Evolutionary conservation across 176 grass and related monocot genomes (phyloP).

Genomic region (Rhynchospora tenuis): DNA sequence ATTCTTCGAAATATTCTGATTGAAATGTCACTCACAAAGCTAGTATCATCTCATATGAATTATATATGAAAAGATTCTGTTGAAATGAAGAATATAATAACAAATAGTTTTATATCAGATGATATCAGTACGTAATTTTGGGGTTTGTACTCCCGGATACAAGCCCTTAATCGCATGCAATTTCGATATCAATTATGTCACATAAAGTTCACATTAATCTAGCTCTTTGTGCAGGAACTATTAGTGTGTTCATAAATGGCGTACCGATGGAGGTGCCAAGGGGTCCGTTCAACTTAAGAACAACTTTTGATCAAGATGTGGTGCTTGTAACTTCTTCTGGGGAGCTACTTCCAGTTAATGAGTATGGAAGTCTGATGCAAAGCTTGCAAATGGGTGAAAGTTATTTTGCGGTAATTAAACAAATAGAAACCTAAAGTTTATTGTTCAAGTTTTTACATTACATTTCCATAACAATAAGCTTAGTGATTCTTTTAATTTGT

Average conservation of each 20-base stretch:
- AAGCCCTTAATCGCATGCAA: neutral
- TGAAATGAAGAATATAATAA: neutral
- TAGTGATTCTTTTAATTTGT: neutral
- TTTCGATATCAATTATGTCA: neutral
- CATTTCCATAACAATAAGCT: neutral
- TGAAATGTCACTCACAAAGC: too few relatives aligned
- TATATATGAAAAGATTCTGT: neutral
- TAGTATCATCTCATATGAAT: neutral
- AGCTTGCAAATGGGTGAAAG: slow-evolving; percentile 90
- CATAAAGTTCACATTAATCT: neutral
- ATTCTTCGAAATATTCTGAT: neutral
- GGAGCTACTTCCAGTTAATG: slow-evolving; percentile 74
- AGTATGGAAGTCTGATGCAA: slow-evolving; percentile 72
- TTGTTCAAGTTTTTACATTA: neutral
- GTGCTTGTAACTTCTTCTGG: slow-evolving; percentile 72
- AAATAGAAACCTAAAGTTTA: neutral
- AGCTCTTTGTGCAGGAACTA: slow-evolving; percentile 43
- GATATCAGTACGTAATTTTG: neutral
- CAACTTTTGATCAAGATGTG: slow-evolving; percentile 82
- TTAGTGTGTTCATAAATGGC: slow-evolving; percentile 98
- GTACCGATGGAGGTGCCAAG: slow-evolving; percentile 69
- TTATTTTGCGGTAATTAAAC: slow-evolving; percentile 90
- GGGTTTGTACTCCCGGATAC: neutral
- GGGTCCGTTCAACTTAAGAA: slow-evolving; percentile 69
- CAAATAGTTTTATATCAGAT: neutral